phyloP scores from a whole-genome alignment of 345 rosid genomes.

The Erysimum cheiranthoides region DNA sequence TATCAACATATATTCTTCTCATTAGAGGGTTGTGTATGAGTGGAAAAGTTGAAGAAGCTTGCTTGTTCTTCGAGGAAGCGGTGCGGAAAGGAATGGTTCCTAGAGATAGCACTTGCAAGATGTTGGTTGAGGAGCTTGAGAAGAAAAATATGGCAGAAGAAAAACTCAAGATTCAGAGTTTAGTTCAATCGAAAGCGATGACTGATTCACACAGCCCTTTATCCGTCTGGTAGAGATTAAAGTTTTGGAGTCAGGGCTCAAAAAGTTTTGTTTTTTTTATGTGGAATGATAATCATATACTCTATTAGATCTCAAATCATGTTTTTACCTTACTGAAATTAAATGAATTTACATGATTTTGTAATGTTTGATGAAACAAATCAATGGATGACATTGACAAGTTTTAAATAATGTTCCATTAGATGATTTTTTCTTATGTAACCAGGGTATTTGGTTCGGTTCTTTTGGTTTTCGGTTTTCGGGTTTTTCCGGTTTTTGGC shows the following conservation, averaged over 20 bases:
- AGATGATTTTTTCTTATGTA: too few species aligned
- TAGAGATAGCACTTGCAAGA: constrained; percentile 52
- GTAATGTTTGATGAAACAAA: constrained; percentile 2
- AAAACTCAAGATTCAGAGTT: constrained; percentile 55
- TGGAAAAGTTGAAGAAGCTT: constrained; percentile 68
- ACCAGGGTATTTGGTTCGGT: too few species aligned
- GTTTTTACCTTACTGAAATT: neutral
- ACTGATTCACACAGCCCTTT: neutral
- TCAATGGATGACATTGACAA: neutral
- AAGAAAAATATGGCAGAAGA: constrained; percentile 53
- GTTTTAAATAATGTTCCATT: neutral
- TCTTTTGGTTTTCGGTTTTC: too few species aligned
- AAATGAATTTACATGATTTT: too few species aligned
- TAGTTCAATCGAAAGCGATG: constrained; percentile 43
- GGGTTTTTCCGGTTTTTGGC: too few species aligned
- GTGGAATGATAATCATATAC: constrained; percentile 12
- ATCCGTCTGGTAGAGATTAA: constrained; percentile 22
- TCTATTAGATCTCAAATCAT: constrained; percentile 17
- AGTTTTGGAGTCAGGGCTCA: constrained; percentile 24
- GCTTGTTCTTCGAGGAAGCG: constrained; percentile 69
- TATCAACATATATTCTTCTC: constrained; percentile 62
- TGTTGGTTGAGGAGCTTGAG: constrained; percentile 63
- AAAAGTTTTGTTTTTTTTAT: constrained; percentile 11
- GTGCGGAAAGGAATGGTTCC: constrained; percentile 73
- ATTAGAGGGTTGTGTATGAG: constrained; percentile 61